phyloP scores from a whole-genome alignment of 108 stramenopile species.

The Conticribra weissflogii region DNA sequence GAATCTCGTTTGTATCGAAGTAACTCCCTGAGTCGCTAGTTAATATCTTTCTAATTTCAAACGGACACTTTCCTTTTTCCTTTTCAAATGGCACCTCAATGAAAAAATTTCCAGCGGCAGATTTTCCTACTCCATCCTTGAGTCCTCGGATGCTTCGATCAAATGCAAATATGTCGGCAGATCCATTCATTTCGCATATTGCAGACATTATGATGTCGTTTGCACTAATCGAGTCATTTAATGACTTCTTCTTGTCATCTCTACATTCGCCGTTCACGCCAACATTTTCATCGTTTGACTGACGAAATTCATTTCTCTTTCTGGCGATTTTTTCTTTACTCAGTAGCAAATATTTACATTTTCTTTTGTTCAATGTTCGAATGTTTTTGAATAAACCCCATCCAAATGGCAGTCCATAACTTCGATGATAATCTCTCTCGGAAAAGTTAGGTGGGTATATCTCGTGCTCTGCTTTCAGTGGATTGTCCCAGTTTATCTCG shows the following conservation, averaged over 20 bases:
- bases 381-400: conserved; percentile 51
- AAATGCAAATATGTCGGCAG: conserved; percentile 52
- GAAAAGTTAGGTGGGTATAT: conserved; percentile 52
- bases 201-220: conserved; percentile 55
- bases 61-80: conserved; percentile 26
- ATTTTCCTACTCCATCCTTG: conserved; percentile 42
- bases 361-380: conserved; percentile 28
- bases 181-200: conserved; percentile 50
- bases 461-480: conserved; percentile 47
- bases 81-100: conserved; percentile 48
- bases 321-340: conserved; percentile 46
- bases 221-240: conserved; percentile 23
- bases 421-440: conserved; percentile 44
- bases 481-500: conserved; percentile 49
- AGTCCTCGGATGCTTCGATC: conserved; percentile 49
- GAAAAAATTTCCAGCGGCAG: conserved; percentile 48
- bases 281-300: neutral
- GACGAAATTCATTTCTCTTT: conserved; percentile 39
- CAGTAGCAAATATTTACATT: conserved; percentile 37
- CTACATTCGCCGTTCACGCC: neutral
- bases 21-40: conserved; percentile 32
- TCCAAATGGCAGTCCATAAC: conserved; percentile 47
- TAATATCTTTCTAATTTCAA: conserved; percentile 35
- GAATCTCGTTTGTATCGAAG: conserved; percentile 43
- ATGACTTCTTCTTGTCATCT: neutral